Evolutionary conservation across 2,329 filamentous ascomycete species (phyloP).

Genomic region (Trichoderma brevicompactum): DNA sequence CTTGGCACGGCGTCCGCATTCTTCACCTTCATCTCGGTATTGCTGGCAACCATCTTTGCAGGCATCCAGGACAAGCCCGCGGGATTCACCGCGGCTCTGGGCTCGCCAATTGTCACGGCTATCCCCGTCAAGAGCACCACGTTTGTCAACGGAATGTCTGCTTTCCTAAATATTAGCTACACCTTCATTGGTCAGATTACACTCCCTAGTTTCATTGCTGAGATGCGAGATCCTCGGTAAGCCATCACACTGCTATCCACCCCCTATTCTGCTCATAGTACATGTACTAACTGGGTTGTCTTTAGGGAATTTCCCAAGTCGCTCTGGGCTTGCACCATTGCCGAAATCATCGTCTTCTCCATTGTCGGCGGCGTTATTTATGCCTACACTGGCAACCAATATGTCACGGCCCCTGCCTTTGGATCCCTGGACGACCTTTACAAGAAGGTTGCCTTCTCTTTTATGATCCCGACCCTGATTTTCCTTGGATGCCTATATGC

Average conservation of each 20-base stretch:
- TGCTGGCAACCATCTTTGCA: slow-evolving; percentile 82
- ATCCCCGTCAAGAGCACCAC: slow-evolving; percentile 72
- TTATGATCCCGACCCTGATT: slow-evolving; percentile 94
- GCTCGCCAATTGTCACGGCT: slow-evolving; percentile 69
- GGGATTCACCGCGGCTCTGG: slow-evolving; percentile 61
- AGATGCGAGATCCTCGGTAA: slow-evolving; percentile 73
- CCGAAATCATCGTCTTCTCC: slow-evolving; percentile 84
- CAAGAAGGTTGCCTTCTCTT: slow-evolving; percentile 88
- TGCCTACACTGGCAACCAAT: slow-evolving; percentile 85
- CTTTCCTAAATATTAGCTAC: slow-evolving; percentile 94
- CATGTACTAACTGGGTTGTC: slow-evolving; percentile 45
- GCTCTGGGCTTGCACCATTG: slow-evolving; percentile 86
- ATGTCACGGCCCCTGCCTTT: slow-evolving; percentile 86
- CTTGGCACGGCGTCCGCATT: slow-evolving; percentile 78
- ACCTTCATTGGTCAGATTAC: slow-evolving; percentile 97
- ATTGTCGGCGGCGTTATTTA: slow-evolving; percentile 82
- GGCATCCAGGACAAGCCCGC: slow-evolving; percentile 76
- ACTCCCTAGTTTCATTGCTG: slow-evolving; percentile 90
- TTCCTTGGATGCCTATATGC: slow-evolving; percentile 92
- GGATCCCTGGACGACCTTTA: slow-evolving; percentile 78
- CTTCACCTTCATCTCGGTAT: slow-evolving; percentile 88
- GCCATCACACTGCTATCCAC: slow-evolving; percentile 21
- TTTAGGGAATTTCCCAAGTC: slow-evolving; percentile 85
- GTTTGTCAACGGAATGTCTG: slow-evolving; percentile 81
- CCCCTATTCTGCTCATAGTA: not conserved